Evolutionary conservation across 2,329 filamentous ascomycete species (phyloP), one percentile per base, ranked within the genome.

Genomic region (Diaporthe amygdali): DNA sequence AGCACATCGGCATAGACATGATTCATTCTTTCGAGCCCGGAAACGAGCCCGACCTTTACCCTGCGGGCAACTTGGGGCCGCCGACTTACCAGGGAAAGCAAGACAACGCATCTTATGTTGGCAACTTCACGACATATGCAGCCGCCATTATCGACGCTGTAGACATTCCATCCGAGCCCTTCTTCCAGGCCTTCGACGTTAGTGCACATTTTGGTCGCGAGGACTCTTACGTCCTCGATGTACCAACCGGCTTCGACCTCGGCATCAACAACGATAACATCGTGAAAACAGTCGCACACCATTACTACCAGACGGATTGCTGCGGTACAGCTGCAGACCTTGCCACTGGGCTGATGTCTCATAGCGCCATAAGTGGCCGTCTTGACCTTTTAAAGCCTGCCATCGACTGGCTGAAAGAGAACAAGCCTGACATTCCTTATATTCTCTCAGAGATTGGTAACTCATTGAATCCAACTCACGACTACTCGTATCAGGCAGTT

Each of bases 21-120:
- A 81, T 82, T n/a, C 79, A 81, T 63, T 78, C 79, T 5, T 80
- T 82, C 39, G 79, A 81, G 71, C 75, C 77, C 2, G 81, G 81
- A 15, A 81, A 82, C 46, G 81, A 82, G 70, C 74, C 80, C 4
- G 76, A 82, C 68, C 75, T 79, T 8, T 82, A 82, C 72, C 69
- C 74, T 14, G 75, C 78, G 12, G 52, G 56, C 8, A 78, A 71
- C 68, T 74, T 82, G 2, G 76, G 77, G 6, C 80, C 81, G 1
- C 80, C 81, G 5, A 71, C 76, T 10, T 82, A 78, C 67, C 80
- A 81, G 63, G 80, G 79, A n/a, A 77, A 39, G 1, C 74, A 80
- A n/a, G 71, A 59, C 49, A 82, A 81, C 67, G 76, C 76, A 69
- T 76, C 79, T 1, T 82, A 82, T 56, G 80, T 81, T 15, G 76